Evolutionary conservation across 345 rosid genomes (phyloP).

Genomic region (Nasturtium officinale): DNA sequence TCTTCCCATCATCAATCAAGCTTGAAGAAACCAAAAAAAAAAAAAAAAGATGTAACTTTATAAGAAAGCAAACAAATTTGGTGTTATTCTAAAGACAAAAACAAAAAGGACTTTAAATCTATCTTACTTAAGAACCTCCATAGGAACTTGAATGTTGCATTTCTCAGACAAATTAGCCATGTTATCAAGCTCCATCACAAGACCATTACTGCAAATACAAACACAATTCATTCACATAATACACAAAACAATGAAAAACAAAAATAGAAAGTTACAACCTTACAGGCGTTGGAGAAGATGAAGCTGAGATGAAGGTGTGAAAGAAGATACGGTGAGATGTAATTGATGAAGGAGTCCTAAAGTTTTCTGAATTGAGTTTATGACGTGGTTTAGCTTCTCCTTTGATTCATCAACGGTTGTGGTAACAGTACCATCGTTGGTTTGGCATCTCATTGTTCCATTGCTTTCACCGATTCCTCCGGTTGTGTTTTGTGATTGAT

Average conservation of each 20-base stretch:
- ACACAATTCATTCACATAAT: not conserved
- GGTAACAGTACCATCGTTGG: constrained; percentile 44
- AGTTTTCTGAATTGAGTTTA: constrained; percentile 70
- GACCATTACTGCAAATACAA: constrained; percentile 59
- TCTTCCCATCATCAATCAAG: constrained; percentile 94
- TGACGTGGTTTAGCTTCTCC: constrained; percentile 73
- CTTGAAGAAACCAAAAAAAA: too few relatives aligned
- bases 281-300: constrained; percentile 96
- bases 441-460: constrained; percentile 49
- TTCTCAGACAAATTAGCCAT: constrained; percentile 86
- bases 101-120: not conserved
- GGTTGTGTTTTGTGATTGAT: constrained; percentile 48
- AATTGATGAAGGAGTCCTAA: constrained; percentile 81
- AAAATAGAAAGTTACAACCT: constrained; percentile 57
- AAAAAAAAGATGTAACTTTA: not conserved
- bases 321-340: constrained; percentile 76
- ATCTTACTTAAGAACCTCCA: constrained; percentile 78
- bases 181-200: constrained; percentile 79
- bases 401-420: constrained; percentile 59
- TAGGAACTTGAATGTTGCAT: constrained; percentile 84
- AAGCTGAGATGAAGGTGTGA: constrained; percentile 80
- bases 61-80: constrained; percentile 30
- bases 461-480: constrained; percentile 53
- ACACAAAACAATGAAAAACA: constrained; percentile 6
- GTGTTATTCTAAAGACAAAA: not conserved